A percentile compares a stretch with the other conserved stretches of the same genome.
Conservation (phyloP, 768 basidiomycete species). For the Agrocybe praecox region DNA sequence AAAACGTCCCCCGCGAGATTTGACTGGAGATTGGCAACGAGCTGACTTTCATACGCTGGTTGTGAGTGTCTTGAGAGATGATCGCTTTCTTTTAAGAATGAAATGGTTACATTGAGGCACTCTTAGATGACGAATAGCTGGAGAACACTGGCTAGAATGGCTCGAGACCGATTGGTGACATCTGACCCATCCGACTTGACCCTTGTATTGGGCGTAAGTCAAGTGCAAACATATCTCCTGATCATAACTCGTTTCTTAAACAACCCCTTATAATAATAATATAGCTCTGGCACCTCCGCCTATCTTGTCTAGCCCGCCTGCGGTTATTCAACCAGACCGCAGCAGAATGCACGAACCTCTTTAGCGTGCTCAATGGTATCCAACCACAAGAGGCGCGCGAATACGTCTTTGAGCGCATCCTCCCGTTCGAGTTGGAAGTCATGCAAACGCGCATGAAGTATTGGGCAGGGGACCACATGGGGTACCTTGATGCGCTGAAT, state of each 20-base stretch:
- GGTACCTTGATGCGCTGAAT: conserved; percentile 74
- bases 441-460: conserved; percentile 76
- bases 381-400: conserved; percentile 52
- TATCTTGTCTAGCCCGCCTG: conserved; percentile 76
- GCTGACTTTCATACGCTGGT: conserved; percentile 79
- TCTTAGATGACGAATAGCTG: conserved; percentile 85
- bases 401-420: conserved; percentile 61
- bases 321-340: conserved; percentile 87
- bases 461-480: conserved; percentile 82
- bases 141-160: conserved; percentile 84
- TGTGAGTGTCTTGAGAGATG: conserved; percentile 53
- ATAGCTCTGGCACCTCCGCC: conserved; percentile 84
- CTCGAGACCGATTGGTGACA: conserved; percentile 73
- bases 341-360: conserved; percentile 82
- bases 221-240: background rate
- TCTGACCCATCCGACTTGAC: conserved; percentile 69
- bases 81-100: background rate
- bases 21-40: conserved; percentile 73
- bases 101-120: background rate
- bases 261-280: background rate
- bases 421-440: conserved; percentile 67
- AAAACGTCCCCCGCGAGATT: conserved; percentile 70
- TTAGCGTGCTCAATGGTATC: conserved; percentile 64
- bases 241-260: no score
- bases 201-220: conserved; percentile 66